These are phyloP conservation scores for Pseudogymnoascus sp. DNA, from an alignment of 2,329 filamentous ascomycete genomes.

Conservation along the genomic window DNA sequence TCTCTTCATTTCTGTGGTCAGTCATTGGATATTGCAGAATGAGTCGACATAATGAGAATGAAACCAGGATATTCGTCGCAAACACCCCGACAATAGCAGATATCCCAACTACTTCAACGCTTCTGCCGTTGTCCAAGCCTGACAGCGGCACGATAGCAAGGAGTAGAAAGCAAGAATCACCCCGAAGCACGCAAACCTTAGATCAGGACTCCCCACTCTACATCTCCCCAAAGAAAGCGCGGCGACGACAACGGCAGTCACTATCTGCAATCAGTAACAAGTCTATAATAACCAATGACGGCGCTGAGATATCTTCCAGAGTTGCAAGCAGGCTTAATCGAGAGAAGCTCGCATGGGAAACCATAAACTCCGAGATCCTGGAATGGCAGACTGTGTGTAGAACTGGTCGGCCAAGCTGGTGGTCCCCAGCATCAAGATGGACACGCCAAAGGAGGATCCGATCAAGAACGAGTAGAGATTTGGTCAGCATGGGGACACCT, in stretches of 20 bases:
- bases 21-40: slow-evolving; percentile 4
- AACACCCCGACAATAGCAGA: background rate
- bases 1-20: background rate
- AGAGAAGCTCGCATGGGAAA: slow-evolving; percentile 21
- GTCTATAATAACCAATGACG: slow-evolving; percentile 13
- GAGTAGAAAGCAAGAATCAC: background rate
- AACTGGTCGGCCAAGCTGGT: slow-evolving; percentile 27
- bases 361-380: slow-evolving; percentile 26
- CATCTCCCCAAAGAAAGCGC: slow-evolving; percentile 1
- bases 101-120: background rate
- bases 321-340: background rate
- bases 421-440: slow-evolving; percentile 24
- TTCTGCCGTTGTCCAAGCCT: too few relatives aligned
- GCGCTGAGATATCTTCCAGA: slow-evolving; percentile 12
- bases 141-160: too few relatives aligned
- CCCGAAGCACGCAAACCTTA: background rate
- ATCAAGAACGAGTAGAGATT: background rate
- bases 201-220: background rate
- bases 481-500: slow-evolving; percentile 10
- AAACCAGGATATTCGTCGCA: background rate
- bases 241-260: slow-evolving; percentile 14
- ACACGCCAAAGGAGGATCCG: background rate
- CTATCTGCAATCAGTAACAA: slow-evolving; percentile 23
- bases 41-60: background rate
- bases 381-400: slow-evolving; percentile 28